These are phyloP conservation scores for Stereocaulon alpinum DNA, from an alignment of 495 filamentous ascomycete genomes.

Conservation along the genomic window DNA sequence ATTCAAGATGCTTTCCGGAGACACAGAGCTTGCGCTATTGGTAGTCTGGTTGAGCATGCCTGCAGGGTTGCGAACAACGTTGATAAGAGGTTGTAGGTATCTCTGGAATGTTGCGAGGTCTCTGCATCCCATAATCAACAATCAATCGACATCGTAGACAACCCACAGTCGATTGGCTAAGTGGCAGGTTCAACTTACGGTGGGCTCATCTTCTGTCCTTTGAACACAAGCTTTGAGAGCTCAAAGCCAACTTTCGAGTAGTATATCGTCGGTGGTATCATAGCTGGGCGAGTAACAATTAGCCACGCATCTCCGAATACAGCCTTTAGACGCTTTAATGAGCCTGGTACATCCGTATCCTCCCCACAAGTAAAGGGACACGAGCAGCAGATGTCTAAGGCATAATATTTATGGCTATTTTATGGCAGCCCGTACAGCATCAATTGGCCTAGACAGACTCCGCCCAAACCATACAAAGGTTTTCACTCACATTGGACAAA, in stretches of 20 bases:
- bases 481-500: constrained; percentile 73
- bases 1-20: constrained; percentile 45
- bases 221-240: constrained; percentile 76
- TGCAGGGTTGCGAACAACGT: constrained; percentile 55
- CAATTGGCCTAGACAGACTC: constrained; percentile 14
- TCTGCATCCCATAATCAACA: constrained; percentile 34
- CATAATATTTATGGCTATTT: not conserved
- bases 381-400: not conserved
- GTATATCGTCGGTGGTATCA: constrained; percentile 79
- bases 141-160: not conserved
- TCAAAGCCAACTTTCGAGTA: constrained; percentile 84
- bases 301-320: constrained; percentile 14
- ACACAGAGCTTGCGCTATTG: constrained; percentile 32
- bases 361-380: not conserved
- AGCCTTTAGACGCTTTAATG: not conserved
- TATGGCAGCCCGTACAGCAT: not conserved
- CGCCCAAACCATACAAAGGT: not conserved
- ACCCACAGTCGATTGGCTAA: not conserved
- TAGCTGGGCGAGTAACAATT: constrained; percentile 43
- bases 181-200: constrained; percentile 55
- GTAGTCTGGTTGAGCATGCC: constrained; percentile 33
- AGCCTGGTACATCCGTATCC: not conserved
- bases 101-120: constrained; percentile 70
- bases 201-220: constrained; percentile 80
- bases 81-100: constrained; percentile 68